phyloP scores from a whole-genome alignment of 306 rosid genomes.

The Acmispon strigosus region DNA sequence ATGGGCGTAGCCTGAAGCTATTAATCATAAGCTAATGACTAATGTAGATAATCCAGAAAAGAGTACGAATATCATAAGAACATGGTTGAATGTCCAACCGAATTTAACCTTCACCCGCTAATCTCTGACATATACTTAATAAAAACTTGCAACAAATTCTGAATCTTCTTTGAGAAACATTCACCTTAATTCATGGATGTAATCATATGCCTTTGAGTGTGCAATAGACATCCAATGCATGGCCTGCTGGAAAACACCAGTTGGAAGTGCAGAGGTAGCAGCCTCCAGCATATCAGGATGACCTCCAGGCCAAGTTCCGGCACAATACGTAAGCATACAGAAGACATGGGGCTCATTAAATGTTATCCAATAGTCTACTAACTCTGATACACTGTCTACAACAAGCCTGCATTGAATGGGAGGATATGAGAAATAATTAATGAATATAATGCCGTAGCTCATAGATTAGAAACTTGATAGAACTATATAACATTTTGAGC shows the following conservation, averaged over 20 bases:
- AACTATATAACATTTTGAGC: not conserved
- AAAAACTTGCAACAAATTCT: constrained; percentile 17
- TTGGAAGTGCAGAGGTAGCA: constrained; percentile 87
- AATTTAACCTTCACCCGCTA: not conserved
- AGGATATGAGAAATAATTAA: not conserved
- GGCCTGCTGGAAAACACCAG: constrained; percentile 88
- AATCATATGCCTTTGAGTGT: constrained; percentile 84
- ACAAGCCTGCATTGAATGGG: constrained; percentile 65
- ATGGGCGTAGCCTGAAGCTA: not conserved
- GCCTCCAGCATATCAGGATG: constrained; percentile 94
- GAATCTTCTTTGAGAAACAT: constrained; percentile 22
- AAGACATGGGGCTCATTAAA: constrained; percentile 97
- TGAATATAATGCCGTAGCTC: not conserved
- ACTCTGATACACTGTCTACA: constrained; percentile 60
- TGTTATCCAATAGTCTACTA: constrained; percentile 87
- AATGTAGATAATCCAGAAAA: not conserved
- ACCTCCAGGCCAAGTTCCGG: constrained; percentile 99
- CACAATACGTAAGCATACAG: constrained; percentile 80
- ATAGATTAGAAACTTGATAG: not conserved
- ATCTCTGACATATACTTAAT: not conserved
- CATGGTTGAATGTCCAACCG: not conserved
- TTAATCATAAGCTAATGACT: not conserved
- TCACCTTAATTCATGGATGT: constrained; percentile 72
- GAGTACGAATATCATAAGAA: not conserved
- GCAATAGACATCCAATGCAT: constrained; percentile 97